These are phyloP conservation scores for Chloranthus sessilifolius DNA, from an alignment of 164 flowering plant species.

Conservation along the genomic window DNA sequence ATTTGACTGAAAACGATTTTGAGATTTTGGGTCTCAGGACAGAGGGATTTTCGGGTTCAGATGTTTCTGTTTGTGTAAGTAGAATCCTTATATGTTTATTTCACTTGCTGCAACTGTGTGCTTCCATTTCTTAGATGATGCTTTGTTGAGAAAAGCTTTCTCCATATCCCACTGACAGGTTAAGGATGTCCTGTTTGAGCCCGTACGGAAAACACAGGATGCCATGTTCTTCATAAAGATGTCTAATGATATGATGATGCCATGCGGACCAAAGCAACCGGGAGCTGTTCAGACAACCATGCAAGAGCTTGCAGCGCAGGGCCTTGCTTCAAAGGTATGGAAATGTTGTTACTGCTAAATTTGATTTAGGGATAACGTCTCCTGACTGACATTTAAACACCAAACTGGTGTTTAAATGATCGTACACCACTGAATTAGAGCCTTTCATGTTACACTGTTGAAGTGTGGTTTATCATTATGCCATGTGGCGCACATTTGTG, in stretches of 20 bases:
- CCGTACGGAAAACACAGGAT: constrained; percentile 97
- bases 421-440: no score
- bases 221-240: constrained; percentile 82
- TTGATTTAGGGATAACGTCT: neutral
- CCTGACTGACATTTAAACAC: no score
- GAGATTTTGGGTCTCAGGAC: constrained; percentile 71
- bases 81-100: no score
- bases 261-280: constrained; percentile 92
- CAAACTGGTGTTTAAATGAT: no score
- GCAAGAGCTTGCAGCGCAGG: constrained; percentile 91
- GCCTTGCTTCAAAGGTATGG: constrained; percentile 78
- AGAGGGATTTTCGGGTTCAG: constrained; percentile 98
- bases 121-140: no score
- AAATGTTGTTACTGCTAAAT: no score
- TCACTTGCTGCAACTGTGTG: no score
- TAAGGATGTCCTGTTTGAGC: constrained; percentile 93
- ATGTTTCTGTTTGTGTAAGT: constrained; percentile 94
- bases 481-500: no score
- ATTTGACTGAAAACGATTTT: constrained; percentile 84
- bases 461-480: no score
- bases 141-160: no score
- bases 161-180: constrained; percentile 59
- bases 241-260: constrained; percentile 65
- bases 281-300: constrained; percentile 85
- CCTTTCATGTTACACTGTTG: no score